Percentiles rank a stretch among this genome's conserved stretches.
These are phyloP conservation scores for Gnomoniopsis sp. DNA, from an alignment of 2,329 filamentous ascomycete species.

Conservation along the genomic window DNA sequence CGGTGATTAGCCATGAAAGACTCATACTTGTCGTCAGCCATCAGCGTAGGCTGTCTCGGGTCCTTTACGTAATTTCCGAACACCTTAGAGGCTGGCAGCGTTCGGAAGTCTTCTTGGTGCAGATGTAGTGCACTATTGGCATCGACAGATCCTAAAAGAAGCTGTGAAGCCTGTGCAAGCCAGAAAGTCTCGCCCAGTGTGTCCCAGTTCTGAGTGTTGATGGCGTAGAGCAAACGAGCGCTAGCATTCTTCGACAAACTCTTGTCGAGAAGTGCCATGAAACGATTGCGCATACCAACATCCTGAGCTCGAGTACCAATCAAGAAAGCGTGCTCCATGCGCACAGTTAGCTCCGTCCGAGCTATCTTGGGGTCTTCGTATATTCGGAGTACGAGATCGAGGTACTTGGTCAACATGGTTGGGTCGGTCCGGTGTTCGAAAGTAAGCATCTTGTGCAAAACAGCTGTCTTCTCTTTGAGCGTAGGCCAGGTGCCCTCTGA, in stretches of 20 bases:
- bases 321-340: slow-evolving; percentile 96
- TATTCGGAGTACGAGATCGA: slow-evolving; percentile 93
- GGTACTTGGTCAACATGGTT: slow-evolving; percentile 85
- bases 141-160: slow-evolving; percentile 88
- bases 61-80: slow-evolving; percentile 75
- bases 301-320: slow-evolving; percentile 91
- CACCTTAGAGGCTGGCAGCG: slow-evolving; percentile 69
- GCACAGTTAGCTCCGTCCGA: slow-evolving; percentile 89
- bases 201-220: slow-evolving; percentile 95
- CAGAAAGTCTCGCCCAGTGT: slow-evolving; percentile 93
- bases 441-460: slow-evolving; percentile 97
- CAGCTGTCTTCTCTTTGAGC: slow-evolving; percentile 96
- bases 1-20: slow-evolving; percentile 72
- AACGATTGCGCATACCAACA: slow-evolving; percentile 93
- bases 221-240: slow-evolving; percentile 82
- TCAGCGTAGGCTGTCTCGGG: slow-evolving; percentile 56
- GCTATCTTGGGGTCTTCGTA: slow-evolving; percentile 98
- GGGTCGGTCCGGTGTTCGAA: slow-evolving; percentile 85
- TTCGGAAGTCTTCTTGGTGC: slow-evolving; percentile 78
- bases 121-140: slow-evolving; percentile 76
- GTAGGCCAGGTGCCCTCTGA: slow-evolving; percentile 95
- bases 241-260: slow-evolving; percentile 91
- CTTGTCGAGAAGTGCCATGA: slow-evolving; percentile 94
- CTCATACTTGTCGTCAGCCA: slow-evolving; percentile 81
- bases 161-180: slow-evolving; percentile 90